phyloP scores from a whole-genome alignment of 108 stramenopile species.

The Stephanodiscus triporus region DNA sequence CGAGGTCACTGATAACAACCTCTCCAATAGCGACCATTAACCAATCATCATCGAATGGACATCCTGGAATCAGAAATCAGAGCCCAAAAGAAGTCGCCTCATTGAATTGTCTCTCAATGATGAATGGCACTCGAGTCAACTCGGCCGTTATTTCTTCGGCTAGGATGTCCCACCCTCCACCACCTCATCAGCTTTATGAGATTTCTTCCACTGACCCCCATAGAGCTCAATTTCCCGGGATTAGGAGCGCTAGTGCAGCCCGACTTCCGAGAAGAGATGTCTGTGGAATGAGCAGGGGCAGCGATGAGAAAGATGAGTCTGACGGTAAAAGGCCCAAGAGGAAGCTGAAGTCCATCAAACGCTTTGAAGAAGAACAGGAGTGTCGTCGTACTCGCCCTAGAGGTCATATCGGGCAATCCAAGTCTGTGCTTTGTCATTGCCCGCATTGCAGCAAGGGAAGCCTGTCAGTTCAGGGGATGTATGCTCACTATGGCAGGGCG shows the following conservation, averaged over 20 bases:
- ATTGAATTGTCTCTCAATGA: constrained; percentile 16
- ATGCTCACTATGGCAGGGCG: constrained; percentile 43
- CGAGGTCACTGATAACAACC: no score
- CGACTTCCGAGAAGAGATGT: not conserved
- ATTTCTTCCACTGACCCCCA: not conserved
- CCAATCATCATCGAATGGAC: not conserved
- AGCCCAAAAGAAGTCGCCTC: constrained; percentile 25
- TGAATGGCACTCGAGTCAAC: not conserved
- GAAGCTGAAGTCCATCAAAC: constrained; percentile 16
- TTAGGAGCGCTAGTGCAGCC: constrained; percentile 1
- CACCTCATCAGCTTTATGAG: constrained; percentile 10
- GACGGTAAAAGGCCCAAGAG: constrained; percentile 19
- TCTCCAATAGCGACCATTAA: no score
- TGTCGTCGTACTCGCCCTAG: not conserved
- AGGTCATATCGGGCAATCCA: constrained; percentile 12
- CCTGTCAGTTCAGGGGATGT: constrained; percentile 44
- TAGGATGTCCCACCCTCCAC: not conserved
- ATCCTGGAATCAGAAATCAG: not conserved
- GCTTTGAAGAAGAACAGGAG: constrained; percentile 17
- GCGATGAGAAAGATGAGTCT: not conserved
- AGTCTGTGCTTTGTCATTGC: constrained; percentile 42
- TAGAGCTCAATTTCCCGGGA: constrained; percentile 7
- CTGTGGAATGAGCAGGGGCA: not conserved
- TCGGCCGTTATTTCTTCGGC: constrained; percentile 16
- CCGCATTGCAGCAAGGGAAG: constrained; percentile 31